Evolutionary conservation across 192 early-diverging fungal genomes (phyloP).

Genomic region (Backusella morwellensis): DNA sequence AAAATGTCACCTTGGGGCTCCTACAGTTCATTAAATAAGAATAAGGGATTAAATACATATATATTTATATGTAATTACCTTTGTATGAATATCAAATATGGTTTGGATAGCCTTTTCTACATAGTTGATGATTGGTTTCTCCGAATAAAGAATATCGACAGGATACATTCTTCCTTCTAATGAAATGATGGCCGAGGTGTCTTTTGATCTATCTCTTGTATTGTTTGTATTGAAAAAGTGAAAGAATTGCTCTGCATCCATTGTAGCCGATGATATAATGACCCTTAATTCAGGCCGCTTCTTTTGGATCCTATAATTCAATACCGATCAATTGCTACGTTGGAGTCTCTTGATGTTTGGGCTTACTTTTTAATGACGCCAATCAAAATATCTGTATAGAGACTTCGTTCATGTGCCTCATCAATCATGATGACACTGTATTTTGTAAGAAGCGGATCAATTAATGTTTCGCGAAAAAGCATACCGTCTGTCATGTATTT

Average conservation of each 20-base stretch:
- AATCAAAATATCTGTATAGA: constrained; percentile 73
- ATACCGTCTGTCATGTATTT: constrained; percentile 89
- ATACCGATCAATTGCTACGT: neutral
- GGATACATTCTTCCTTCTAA: constrained; percentile 77
- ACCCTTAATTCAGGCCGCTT: constrained; percentile 68
- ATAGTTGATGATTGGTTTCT: constrained; percentile 63
- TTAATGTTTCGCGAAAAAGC: constrained; percentile 74
- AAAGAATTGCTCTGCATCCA: constrained; percentile 71
- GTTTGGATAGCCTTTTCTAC: constrained; percentile 65
- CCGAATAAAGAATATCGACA: constrained; percentile 60
- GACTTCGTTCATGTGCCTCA: constrained; percentile 72
- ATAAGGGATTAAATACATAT: neutral
- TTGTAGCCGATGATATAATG: constrained; percentile 80
- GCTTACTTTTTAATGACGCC: constrained; percentile 79
- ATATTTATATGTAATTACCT: constrained; percentile 8
- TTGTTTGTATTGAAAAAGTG: constrained; percentile 67
- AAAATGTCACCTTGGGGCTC: constrained; percentile 68
- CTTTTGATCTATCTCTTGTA: constrained; percentile 37
- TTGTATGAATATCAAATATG: constrained; percentile 71
- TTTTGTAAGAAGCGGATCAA: constrained; percentile 68
- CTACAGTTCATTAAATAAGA: neutral
- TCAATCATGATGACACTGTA: constrained; percentile 83
- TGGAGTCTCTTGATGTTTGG: neutral
- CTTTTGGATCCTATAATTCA: constrained; percentile 59
- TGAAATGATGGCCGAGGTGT: constrained; percentile 65